Evolutionary conservation across 1,284 basidiomycete genomes (phyloP).

Genomic region (Rhodotorula sp.): DNA sequence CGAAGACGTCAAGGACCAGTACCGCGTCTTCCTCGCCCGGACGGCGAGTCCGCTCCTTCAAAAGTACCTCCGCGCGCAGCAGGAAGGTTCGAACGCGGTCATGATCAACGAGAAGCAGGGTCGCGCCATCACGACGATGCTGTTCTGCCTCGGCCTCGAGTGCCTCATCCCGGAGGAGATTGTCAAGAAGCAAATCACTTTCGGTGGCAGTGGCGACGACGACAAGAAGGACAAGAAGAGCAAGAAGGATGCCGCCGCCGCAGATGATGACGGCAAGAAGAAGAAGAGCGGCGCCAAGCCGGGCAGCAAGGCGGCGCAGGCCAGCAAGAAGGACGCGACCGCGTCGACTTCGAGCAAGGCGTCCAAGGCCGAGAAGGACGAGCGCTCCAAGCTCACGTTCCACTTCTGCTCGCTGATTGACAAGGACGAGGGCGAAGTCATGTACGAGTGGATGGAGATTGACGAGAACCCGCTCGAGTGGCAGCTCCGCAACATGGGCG

Average conservation of each 20-base stretch:
- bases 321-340: conserved; percentile 21
- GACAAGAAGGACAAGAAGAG: conserved; percentile 16
- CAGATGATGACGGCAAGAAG: conserved; percentile 35
- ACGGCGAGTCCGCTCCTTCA: conserved; percentile 46
- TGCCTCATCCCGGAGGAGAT: conserved; percentile 48
- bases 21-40: conserved; percentile 55
- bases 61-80: conserved; percentile 51
- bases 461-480: conserved; percentile 60
- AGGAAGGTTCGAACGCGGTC: conserved; percentile 51
- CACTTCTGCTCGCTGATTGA: conserved; percentile 54
- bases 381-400: conserved; percentile 56
- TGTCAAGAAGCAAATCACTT: conserved; percentile 30
- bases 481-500: conserved; percentile 67
- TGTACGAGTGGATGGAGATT: conserved; percentile 60
- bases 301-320: conserved; percentile 29
- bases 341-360: conserved; percentile 12
- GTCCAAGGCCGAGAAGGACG: conserved; percentile 45
- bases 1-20: conserved; percentile 53
- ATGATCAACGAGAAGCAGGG: conserved; percentile 48
- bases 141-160: conserved; percentile 56
- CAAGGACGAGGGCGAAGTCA: conserved; percentile 51
- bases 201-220: conserved; percentile 21
- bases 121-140: conserved; percentile 52
- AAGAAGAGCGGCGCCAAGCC: conserved; percentile 32
- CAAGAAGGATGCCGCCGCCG: conserved; percentile 29